Evolutionary conservation across 495 filamentous ascomycete species (phyloP), one percentile per base, ranked within the genome.

Genomic region (Neurospora sp.): DNA sequence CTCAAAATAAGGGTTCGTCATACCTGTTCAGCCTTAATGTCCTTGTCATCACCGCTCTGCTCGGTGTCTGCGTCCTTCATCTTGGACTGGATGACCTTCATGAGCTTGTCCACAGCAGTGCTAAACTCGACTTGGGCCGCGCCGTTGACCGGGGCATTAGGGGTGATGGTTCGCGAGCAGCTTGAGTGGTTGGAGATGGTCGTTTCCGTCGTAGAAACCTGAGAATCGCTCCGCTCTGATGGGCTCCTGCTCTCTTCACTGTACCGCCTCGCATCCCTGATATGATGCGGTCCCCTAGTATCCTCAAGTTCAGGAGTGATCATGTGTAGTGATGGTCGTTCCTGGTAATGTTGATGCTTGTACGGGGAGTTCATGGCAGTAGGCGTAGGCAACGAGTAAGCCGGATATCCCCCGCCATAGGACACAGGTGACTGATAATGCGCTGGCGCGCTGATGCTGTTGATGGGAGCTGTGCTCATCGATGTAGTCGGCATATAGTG

Each of bases 51-150:
- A 6, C 31, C 22, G 16, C 20, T 12, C 16, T 69, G 68, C 22
- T 70, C 70, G 1, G 9, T 9, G 35, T 76, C 73, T 1, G 39
- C 70, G 5, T 71, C 71, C 41, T 75, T 74, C 22, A 68, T 75
- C 74, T 93, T 93, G 37, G 91, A 84, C 79, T 98, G 94, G 59
- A 98, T 97, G 7, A 92, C 88, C 80, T 92, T 94, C 93, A 97
- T 96, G 45, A 98, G 81, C n/a, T 89, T 89, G 79, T 98, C 95
- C 61, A 98, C 90, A 69, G 92, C 88, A 1, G 94, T 98, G 40
- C 88, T 87, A 81, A 94, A 96, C 65, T 88, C 84, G 65, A 89
- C 77, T 22, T 90, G 78, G 8, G 74, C 45, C 8, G 75, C 70
- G 20, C 73, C 74, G 31, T 75, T 71, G 31, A 79, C 73, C 5